Base-by-base conservation (phyloP, 2,329 filamentous ascomycete genomes). In the Grosmannia clavigera region DNA sequence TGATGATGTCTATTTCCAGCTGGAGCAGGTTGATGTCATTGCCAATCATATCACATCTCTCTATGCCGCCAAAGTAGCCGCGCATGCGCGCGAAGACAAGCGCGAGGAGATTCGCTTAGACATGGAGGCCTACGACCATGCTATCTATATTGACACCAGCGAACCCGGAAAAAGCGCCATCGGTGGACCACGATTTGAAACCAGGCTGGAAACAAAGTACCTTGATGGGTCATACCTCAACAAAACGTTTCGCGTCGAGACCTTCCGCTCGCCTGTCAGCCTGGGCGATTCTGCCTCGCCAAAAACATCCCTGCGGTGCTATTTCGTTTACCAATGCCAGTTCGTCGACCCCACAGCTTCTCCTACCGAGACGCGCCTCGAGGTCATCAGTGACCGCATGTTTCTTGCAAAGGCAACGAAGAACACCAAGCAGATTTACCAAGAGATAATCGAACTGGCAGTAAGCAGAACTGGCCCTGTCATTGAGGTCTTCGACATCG, bases 141-240 rank as follows among this genome's bases (percentile, higher is more conserved):
- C 94, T 62, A 95, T 97, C 70, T 99, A 97, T 76, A 97, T 99
- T 66, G 94, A 99, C 72, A 99, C 94, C 60, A 96, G 92, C 73
- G 87, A 87, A 70, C 92, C 94, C 19, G 94, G 94, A 65, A 78
- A 89, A 67, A 88, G 86, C 61, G 81, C 85, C 55, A 77, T 88
- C 27, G 77, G 81, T 59, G 94, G 94, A 2, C 92, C 94, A n/a
- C 82, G 86, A 62, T 99, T 96, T 72, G 94, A 99, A 76, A 86
- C 90, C 71, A 84, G 92, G 62, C 89, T 99, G 63, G 94, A 97
- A 76, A 82, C 86, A 73, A 97, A 97, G 79, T 97, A 97, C 71
- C 82, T 99, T 66, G 91, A 97, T 72, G 84, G 85, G 68, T 86
- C 85, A 46, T 86, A 81, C 66, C 81, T 82, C 31, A 80, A 79